Evolutionary conservation across 495 filamentous ascomycete species (phyloP).

Genomic region (Cenococcum geophilum): DNA sequence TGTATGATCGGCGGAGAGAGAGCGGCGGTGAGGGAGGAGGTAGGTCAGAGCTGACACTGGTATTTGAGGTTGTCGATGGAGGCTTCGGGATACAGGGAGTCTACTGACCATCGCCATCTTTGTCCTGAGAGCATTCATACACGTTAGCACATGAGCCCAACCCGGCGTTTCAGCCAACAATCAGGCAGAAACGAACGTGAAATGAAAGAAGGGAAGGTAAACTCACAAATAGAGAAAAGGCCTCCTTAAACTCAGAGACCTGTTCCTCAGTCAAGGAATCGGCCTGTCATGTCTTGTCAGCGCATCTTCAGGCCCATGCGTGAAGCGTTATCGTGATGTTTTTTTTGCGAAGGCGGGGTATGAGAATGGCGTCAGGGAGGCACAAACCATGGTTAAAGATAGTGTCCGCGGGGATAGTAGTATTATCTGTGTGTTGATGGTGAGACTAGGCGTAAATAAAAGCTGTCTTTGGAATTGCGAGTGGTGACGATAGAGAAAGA

Average conservation of each 20-base stretch:
- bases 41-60: not conserved
- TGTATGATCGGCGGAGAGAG: not conserved
- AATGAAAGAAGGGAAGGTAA: not conserved
- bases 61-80: not conserved
- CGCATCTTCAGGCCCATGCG: not conserved
- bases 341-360: slow-evolving; percentile 28
- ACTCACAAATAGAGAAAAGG: slow-evolving; percentile 99
- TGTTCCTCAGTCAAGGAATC: slow-evolving; percentile 87
- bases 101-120: slow-evolving; percentile 98
- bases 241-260: slow-evolving; percentile 99
- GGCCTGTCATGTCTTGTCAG: slow-evolving; percentile 33
- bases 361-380: slow-evolving; percentile 12
- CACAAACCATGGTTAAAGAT: slow-evolving; percentile 27
- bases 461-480: not conserved
- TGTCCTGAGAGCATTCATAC: slow-evolving; percentile 60
- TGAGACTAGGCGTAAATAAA: not conserved
- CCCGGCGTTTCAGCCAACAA: not conserved
- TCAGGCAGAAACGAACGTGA: slow-evolving; percentile 25
- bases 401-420: not conserved
- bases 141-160: slow-evolving; percentile 21
- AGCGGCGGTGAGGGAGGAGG: not conserved
- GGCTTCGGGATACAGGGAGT: not conserved
- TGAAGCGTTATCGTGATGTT: slow-evolving; percentile 18
- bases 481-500: not conserved
- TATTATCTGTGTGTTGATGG: not conserved